Evolutionary conservation across 352 stramenopile genomes (phyloP).

Genomic region (Pythium utonaiense): DNA sequence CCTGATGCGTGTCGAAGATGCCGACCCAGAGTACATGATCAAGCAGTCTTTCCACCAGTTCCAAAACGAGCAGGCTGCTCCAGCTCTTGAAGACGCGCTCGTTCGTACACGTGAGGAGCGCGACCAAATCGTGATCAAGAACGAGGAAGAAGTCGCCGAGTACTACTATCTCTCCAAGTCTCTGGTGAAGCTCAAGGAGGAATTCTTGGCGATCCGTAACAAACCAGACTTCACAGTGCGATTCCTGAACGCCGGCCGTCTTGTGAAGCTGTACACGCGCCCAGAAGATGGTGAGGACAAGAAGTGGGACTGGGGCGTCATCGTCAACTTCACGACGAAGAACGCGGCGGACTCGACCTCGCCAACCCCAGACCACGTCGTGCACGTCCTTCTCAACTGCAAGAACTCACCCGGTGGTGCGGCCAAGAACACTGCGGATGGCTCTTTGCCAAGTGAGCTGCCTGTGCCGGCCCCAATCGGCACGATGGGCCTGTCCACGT

Average conservation of each 20-base stretch:
- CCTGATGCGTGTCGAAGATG: slow-evolving; percentile 97
- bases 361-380: slow-evolving; percentile 57
- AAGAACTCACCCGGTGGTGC: slow-evolving; percentile 21
- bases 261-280: slow-evolving; percentile 83
- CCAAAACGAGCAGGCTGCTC: slow-evolving; percentile 82
- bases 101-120: slow-evolving; percentile 80
- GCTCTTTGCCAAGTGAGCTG: slow-evolving; percentile 30
- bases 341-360: slow-evolving; percentile 66
- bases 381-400: slow-evolving; percentile 82
- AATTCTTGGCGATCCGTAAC: slow-evolving; percentile 91
- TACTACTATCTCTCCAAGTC: slow-evolving; percentile 91
- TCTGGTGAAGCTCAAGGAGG: slow-evolving; percentile 89
- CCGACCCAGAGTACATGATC: slow-evolving; percentile 97
- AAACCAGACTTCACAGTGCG: slow-evolving; percentile 90
- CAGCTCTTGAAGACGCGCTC: slow-evolving; percentile 72
- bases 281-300: slow-evolving; percentile 45
- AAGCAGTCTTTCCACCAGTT: slow-evolving; percentile 97
- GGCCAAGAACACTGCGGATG: slow-evolving; percentile 24
- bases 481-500: slow-evolving; percentile 52
- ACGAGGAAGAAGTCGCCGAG: slow-evolving; percentile 85
- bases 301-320: slow-evolving; percentile 82
- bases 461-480: slow-evolving; percentile 53
- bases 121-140: slow-evolving; percentile 88
- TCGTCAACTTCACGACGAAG: slow-evolving; percentile 85
- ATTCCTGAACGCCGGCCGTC: slow-evolving; percentile 92